Percentiles rank a stretch among this genome's conserved stretches.
Conservation (phyloP, 768 basidiomycete genomes). For the Xerocomellus amylosporus region DNA sequence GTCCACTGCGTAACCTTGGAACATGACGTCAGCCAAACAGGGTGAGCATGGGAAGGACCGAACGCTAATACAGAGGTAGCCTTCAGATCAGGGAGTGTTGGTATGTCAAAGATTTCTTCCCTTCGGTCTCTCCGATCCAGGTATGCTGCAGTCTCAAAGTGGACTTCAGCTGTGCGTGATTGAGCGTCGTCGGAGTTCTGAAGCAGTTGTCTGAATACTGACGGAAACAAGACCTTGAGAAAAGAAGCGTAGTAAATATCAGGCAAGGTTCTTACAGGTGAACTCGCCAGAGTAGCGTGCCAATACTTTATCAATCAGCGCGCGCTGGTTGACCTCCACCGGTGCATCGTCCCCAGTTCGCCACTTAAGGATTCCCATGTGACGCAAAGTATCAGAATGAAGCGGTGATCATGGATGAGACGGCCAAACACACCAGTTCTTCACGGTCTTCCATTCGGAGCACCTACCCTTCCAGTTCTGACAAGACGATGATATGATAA, state of each 20-base stretch:
- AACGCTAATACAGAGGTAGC: slow-evolving; percentile 44
- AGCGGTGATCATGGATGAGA: not conserved
- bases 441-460: not conserved
- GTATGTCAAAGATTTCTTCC: not conserved
- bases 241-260: no score
- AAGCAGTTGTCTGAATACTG: slow-evolving; percentile 61
- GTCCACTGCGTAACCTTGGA: slow-evolving; percentile 72
- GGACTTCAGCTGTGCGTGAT: slow-evolving; percentile 70
- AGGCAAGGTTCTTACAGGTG: slow-evolving; percentile 44
- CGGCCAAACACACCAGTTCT: not conserved
- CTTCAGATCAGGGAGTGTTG: slow-evolving; percentile 57
- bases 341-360: slow-evolving; percentile 56
- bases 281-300: slow-evolving; percentile 94
- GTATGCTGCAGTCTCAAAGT: slow-evolving; percentile 60
- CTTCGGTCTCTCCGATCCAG: slow-evolving; percentile 15
- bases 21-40: no score
- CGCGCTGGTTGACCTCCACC: slow-evolving; percentile 87
- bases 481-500: no score
- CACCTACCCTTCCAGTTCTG: not conserved
- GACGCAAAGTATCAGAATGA: not conserved
- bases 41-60: not conserved
- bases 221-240: not conserved
- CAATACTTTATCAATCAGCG: slow-evolving; percentile 90
- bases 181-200: slow-evolving; percentile 95
- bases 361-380: slow-evolving; percentile 30